Percentiles rank a stretch among this genome's conserved stretches.
Conservation (phyloP, 306 rosid species). For the barrel medic (Medicago truncatula) region MtrunA17r5.0-ANR NC_053049.1:10511001-10511500, state of each 20-base stretch:
- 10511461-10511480: too few relatives aligned
- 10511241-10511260: conserved; percentile 18
- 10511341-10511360: conserved; percentile 30
- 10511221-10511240: conserved; percentile 46
- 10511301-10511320: conserved; percentile 38
- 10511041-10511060: conserved; percentile 55
- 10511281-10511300: conserved; percentile 40
- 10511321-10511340: conserved; percentile 18
- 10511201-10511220: conserved; percentile 46
- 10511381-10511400: conserved; percentile 45
- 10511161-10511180: background rate
- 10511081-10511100: background rate
- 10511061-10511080: background rate
- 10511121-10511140: background rate
- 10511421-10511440: conserved; percentile 48
- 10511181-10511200: background rate
- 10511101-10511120: background rate
- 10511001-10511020: conserved; percentile 42
- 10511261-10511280: conserved; percentile 25
- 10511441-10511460: background rate
- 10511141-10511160: background rate
- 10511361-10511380: conserved; percentile 40
- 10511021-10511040: conserved; percentile 54
- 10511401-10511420: conserved; percentile 4
- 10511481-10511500: too few relatives aligned